Percentiles rank a stretch among this genome's conserved stretches.
Evolutionary conservation across 495 filamentous ascomycete species (phyloP).

Genomic region (Polyplosphaeria fusca): DNA sequence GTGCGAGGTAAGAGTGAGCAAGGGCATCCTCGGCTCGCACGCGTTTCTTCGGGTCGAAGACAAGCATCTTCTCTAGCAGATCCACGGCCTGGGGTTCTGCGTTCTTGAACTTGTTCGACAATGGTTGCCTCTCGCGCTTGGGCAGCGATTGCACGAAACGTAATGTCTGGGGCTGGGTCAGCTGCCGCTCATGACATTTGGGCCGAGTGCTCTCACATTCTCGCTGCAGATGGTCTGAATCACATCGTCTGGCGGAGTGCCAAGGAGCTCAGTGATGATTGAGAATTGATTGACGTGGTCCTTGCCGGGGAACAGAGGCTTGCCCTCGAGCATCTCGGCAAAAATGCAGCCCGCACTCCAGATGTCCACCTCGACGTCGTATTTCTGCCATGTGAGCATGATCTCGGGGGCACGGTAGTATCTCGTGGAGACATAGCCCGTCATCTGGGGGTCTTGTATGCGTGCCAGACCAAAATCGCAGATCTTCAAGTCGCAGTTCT

Average conservation of each 20-base stretch:
- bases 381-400: constrained; percentile 99
- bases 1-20: constrained; percentile 87
- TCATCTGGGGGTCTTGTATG: constrained; percentile 99
- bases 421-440: constrained; percentile 95
- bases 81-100: constrained; percentile 90
- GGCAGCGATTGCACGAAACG: constrained; percentile 97
- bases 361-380: constrained; percentile 98
- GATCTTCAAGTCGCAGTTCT: constrained; percentile 99
- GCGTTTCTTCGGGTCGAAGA: constrained; percentile 92
- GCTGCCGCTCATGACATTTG: background rate
- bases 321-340: constrained; percentile 98
- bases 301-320: constrained; percentile 97
- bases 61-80: constrained; percentile 92
- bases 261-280: constrained; percentile 96
- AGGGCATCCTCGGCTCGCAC: constrained; percentile 81
- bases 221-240: constrained; percentile 98
- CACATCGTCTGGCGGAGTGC: constrained; percentile 97
- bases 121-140: constrained; percentile 86
- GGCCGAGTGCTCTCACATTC: constrained; percentile 62
- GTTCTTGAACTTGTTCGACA: constrained; percentile 92
- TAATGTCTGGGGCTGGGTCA: constrained; percentile 61
- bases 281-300: constrained; percentile 99
- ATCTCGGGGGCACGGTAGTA: constrained; percentile 99
- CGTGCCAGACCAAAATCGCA: constrained; percentile 97
- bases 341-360: constrained; percentile 99